These are phyloP conservation scores for Fraxinus ornus DNA, from an alignment of 305 asterid species.

Conservation along the genomic window DNA sequence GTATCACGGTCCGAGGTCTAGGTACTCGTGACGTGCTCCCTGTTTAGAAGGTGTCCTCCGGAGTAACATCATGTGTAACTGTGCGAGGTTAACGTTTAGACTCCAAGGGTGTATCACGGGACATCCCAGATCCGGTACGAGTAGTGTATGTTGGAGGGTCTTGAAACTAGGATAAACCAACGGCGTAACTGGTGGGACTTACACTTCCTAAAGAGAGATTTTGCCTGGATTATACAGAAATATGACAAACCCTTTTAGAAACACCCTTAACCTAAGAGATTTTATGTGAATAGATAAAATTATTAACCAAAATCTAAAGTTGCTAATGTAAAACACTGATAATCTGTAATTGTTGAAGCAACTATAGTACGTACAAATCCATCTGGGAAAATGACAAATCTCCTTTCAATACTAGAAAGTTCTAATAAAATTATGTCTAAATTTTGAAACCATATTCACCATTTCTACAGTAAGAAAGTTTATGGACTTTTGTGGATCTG, in stretches of 20 bases:
- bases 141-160: too few species aligned
- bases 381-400: not conserved
- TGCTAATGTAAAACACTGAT: not conserved
- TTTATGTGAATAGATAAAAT: not conserved
- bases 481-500: not conserved
- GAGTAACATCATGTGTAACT: too few species aligned
- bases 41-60: too few species aligned
- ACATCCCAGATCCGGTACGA: too few species aligned
- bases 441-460: not conserved
- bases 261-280: not conserved
- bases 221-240: slow-evolving; percentile 34
- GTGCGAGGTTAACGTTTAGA: too few species aligned
- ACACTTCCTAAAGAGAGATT: too few species aligned
- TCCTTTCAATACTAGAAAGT: not conserved
- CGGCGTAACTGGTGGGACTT: too few species aligned
- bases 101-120: too few species aligned
- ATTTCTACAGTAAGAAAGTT: too few species aligned
- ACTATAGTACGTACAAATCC: not conserved
- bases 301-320: not conserved
- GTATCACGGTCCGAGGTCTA: too few species aligned
- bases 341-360: not conserved
- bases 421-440: not conserved
- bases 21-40: too few species aligned
- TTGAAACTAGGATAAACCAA: too few species aligned
- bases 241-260: not conserved